Evolutionary conservation across 306 rosid species (phyloP), one percentile per base, ranked within the genome.

Genomic region (Comarum palustre): DNA sequence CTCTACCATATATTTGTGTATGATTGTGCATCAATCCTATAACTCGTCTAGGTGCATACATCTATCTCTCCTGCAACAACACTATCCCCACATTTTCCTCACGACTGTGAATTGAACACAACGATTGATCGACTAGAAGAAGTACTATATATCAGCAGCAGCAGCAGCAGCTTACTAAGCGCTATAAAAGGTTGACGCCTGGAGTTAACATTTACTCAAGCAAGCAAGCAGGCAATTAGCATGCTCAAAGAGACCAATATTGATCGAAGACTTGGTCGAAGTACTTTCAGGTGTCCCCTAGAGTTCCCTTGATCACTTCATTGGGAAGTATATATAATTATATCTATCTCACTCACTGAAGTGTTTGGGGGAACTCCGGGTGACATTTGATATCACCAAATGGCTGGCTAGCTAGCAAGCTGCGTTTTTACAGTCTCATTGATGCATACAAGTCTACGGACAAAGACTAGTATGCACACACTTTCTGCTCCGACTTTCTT

Each of bases 321-420:
- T 43, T 59, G 43, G 54, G 43, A 31, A 11, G 7, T 41, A 25
- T 22, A 11, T 24, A 14, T 3, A 22, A 2, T 3, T 12, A 6
- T 55, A 16, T 65, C 2, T 52, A n/a, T n/a, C n/a, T n/a, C n/a
- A n/a, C 72, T 66, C 58, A 73, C 62, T 87, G 84, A 84, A 87
- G 86, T 82, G 82, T 84, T 84, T 84, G 82, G 81, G 73, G 87
- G 78, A 82, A 87, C 87, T 71, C 82, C 63, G 8, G 84, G 83
- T 66, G 74, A 25, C 84, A 78, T 52, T 42, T n/a, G 80, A 57
- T 14, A 24, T 55, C 32, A n/a, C n/a, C n/a, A n/a, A n/a, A n/a
- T n/a, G n/a, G n/a, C n/a, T n/a, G n/a, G n/a, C n/a, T n/a, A n/a
- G n/a, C n/a, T n/a, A n/a, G n/a, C n/a, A 19, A 7, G 57, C 11